Percentiles rank a stretch among this genome's conserved stretches.
These are phyloP conservation scores for Gossypium davidsonii DNA, from an alignment of 441 rosid species.

Conservation along the genomic window DNA sequence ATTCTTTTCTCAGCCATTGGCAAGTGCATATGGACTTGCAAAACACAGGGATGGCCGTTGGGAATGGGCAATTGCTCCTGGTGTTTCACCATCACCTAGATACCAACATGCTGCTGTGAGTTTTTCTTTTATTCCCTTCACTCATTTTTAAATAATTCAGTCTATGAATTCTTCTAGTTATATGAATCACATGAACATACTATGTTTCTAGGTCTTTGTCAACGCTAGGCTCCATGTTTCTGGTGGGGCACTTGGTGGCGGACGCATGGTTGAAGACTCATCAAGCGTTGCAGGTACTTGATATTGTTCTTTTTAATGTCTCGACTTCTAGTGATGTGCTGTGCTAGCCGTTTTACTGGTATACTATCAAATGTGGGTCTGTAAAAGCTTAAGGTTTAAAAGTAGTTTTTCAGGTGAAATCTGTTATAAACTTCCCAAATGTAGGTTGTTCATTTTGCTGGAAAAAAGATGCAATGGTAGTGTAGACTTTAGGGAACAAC, in stretches of 20 bases:
- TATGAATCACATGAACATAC: slow-evolving; percentile 6
- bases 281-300: slow-evolving; percentile 91
- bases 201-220: slow-evolving; percentile 70
- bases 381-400: background rate
- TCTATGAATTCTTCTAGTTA: background rate
- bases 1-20: slow-evolving; percentile 57
- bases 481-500: background rate
- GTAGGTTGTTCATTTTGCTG: background rate
- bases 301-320: slow-evolving; percentile 9
- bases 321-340: slow-evolving; percentile 7
- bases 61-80: slow-evolving; percentile 99
- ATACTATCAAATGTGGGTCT: background rate
- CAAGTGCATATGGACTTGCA: slow-evolving; percentile 98
- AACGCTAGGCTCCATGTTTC: slow-evolving; percentile 97
- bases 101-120: slow-evolving; percentile 98
- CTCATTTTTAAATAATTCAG: slow-evolving; percentile 10
- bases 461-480: background rate
- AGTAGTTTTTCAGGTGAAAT: background rate
- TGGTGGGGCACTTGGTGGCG: slow-evolving; percentile 99
- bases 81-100: slow-evolving; percentile 97
- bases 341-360: background rate
- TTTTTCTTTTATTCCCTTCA: slow-evolving; percentile 15
- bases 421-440: background rate
- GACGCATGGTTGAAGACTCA: slow-evolving; percentile 99
- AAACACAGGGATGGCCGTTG: slow-evolving; percentile 99